phyloP scores from a whole-genome alignment of 73 alveolate species.

The Paramecium biaurelia region DNA sequence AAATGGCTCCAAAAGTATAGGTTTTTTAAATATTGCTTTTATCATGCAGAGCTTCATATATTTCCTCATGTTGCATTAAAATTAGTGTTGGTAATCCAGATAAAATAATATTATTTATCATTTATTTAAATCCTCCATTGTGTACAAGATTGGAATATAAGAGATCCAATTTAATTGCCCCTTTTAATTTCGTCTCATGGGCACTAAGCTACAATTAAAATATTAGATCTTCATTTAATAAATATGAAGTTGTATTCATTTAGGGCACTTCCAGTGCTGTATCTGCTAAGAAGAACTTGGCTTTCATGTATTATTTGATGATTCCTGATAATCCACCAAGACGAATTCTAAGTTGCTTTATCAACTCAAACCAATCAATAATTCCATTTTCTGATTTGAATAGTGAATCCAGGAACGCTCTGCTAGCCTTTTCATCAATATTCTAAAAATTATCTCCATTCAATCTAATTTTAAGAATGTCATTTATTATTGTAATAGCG shows the following conservation, averaged over 20 bases:
- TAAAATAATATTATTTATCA: neutral
- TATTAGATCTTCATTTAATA: neutral
- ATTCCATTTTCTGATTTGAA: slow-evolving; percentile 22
- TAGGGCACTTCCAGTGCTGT: neutral
- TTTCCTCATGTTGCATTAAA: slow-evolving; percentile 21
- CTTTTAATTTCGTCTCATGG: neutral
- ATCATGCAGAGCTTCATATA: neutral
- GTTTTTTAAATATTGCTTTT: neutral
- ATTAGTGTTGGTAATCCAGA: slow-evolving; percentile 3
- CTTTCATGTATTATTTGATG: neutral
- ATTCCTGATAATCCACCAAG: neutral
- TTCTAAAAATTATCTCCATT: neutral
- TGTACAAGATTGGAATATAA: neutral
- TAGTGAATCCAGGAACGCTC: slow-evolving; percentile 22
- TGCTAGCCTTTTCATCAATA: slow-evolving; percentile 28
- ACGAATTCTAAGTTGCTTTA: neutral
- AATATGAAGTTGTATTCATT: slow-evolving; percentile 5
- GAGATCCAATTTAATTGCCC: neutral
- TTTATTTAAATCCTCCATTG: slow-evolving; percentile 19
- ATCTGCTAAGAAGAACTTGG: neutral
- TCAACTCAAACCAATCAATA: slow-evolving; percentile 27
- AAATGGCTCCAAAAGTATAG: slow-evolving; percentile 6
- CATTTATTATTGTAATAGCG: slow-evolving; percentile 4
- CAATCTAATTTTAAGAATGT: neutral
- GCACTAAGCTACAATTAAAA: neutral